Base-by-base conservation (phyloP, 768 basidiomycete genomes). In the Psilocybe cyanescens region DNA sequence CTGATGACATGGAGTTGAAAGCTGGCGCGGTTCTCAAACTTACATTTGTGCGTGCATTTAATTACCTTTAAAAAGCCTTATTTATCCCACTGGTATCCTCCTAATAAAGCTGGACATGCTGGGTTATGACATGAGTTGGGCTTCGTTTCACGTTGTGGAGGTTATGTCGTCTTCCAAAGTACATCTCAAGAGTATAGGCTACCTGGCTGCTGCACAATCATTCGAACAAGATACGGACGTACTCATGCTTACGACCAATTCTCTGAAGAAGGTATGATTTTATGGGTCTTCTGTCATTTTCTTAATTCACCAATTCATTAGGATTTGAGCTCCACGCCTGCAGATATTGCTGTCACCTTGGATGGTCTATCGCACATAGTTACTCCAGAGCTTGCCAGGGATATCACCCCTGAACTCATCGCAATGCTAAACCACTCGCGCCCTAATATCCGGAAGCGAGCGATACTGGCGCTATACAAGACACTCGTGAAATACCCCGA, bases 1-100 rank as follows among this genome's bases (percentile, higher is more conserved):
- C 85, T 70, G 94, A 94, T 68, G 97, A 99, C 71, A 97, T 98
- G 94, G 94, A 94, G 66, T 83, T 99, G 67, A 99, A 99, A 76
- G 95, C 95, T 0, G 95, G 84, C 12, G 97, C 97, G 0, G 88
- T 98, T 33, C 81, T 99, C 74, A 99, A 99, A 77, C 87, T 99
- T 62, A 94, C 93, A 68, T 99, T 98, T 77, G 97, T 97, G 77
- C 74, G 95, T 17, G 14, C 35, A 55, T 29, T 37, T 4, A 19
- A 14, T 16, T 33, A 28, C 16, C 62, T 12, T 57, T 57, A 33
- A 5, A 45, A 45, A 24, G 24, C 24, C 24, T 61, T 46, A n/a
- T 64, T 52, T 4, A 35, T 14, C 2, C 14, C n/a, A 35, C 35
- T 55, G 37, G 16, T 47, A 58, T 58, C 51, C 59, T 45, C 41